phyloP scores from a whole-genome alignment of 2,329 filamentous ascomycete genomes.

The Trichoderma guizhouense region DNA sequence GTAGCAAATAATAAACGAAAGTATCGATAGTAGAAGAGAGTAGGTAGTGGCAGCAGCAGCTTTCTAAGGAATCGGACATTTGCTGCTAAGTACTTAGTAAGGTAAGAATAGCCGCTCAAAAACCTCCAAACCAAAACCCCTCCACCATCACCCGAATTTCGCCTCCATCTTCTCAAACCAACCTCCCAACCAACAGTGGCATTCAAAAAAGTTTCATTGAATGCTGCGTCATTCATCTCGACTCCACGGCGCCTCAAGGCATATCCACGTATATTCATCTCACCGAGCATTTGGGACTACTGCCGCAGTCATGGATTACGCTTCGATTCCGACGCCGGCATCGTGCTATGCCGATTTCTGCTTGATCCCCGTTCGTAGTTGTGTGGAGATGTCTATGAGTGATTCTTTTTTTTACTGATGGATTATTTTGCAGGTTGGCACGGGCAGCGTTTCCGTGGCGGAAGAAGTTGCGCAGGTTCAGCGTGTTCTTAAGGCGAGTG shows the following conservation, averaged over 20 bases:
- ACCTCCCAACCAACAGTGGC: not conserved
- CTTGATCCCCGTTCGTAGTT: slow-evolving; percentile 64
- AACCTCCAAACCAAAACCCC: not conserved
- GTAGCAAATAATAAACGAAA: not conserved
- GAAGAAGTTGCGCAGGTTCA: slow-evolving; percentile 87
- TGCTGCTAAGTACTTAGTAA: not conserved
- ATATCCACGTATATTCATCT: not conserved
- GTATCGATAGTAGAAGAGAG: not conserved
- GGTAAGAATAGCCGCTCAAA: not conserved
- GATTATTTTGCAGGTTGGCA: slow-evolving; percentile 63
- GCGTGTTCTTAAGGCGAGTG: slow-evolving; percentile 74
- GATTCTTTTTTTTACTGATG: not conserved
- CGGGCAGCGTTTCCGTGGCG: slow-evolving; percentile 69
- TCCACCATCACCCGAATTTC: not conserved
- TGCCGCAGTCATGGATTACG: slow-evolving; percentile 41
- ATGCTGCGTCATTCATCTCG: not conserved
- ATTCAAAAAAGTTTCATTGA: not conserved
- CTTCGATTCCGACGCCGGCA: slow-evolving; percentile 60
- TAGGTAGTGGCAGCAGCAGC: not conserved
- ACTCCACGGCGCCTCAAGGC: not conserved
- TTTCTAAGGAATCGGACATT: not conserved
- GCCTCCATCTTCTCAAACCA: not conserved
- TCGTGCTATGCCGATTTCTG: slow-evolving; percentile 88
- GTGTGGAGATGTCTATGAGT: not conserved
- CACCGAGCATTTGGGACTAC: not conserved